Percentiles rank a stretch among this genome's conserved stretches.
Evolutionary conservation across 2,329 filamentous ascomycete genomes (phyloP).

Genomic region (Calonectria naviculata): DNA sequence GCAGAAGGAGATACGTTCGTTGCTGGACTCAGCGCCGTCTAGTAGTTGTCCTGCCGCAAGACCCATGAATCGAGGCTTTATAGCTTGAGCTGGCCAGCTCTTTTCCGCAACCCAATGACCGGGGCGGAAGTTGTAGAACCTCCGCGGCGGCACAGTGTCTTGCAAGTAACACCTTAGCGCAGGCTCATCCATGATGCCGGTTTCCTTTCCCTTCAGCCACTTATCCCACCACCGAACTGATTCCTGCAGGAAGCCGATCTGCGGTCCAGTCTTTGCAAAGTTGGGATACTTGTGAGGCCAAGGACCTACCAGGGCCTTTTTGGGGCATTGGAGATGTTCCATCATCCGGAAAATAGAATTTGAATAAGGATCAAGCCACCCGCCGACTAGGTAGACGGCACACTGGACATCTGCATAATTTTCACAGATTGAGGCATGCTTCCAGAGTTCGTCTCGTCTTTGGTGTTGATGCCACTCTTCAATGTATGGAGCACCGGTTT

Average conservation of each 20-base stretch:
- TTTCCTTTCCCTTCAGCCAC: constrained; percentile 13
- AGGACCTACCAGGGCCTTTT: constrained; percentile 6
- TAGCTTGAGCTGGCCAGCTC: background rate
- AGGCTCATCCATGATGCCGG: constrained; percentile 10
- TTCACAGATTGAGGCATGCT: constrained; percentile 13
- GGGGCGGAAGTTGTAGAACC: background rate
- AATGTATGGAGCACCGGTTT: background rate
- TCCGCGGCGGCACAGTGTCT: background rate
- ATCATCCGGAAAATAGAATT: constrained; percentile 18
- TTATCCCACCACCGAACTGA: constrained; percentile 15
- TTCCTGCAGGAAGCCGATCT: constrained; percentile 15
- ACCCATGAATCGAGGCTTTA: background rate
- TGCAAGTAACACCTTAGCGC: constrained; percentile 3
- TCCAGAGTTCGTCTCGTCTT: constrained; percentile 10
- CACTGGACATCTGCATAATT: constrained; percentile 9
- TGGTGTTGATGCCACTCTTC: constrained; percentile 11
- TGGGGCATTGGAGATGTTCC: constrained; percentile 2
- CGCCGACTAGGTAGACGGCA: constrained; percentile 13
- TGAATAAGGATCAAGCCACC: constrained; percentile 8
- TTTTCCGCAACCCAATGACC: constrained; percentile 2
- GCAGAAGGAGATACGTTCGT: background rate
- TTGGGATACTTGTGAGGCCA: constrained; percentile 19
- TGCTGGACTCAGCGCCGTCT: background rate
- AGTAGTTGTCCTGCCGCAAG: background rate
- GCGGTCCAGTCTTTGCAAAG: constrained; percentile 7